A percentile compares a stretch with the other conserved stretches of the same genome.
These are phyloP conservation scores for Zanthoxylum bungeanum DNA, from an alignment of 345 rosid species.

Conservation along the genomic window DNA sequence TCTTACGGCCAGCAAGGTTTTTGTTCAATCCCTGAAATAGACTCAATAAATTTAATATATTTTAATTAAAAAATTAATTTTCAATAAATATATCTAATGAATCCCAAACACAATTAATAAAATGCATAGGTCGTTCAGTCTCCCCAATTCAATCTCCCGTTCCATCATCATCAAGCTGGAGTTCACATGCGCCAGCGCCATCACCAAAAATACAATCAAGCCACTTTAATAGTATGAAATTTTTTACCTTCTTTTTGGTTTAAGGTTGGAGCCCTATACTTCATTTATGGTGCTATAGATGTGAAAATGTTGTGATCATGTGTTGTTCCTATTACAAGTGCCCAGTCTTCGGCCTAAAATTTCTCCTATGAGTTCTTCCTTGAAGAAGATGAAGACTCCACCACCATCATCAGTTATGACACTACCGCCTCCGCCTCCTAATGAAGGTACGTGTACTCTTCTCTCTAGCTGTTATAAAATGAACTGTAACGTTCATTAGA, in stretches of 20 bases:
- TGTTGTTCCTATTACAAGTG: constrained; percentile 28
- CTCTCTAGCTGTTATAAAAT: neutral
- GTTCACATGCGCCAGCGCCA: constrained; percentile 36
- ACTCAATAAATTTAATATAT: neutral
- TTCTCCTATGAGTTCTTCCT: constrained; percentile 38
- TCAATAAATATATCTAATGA: too few species aligned
- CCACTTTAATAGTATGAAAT: constrained; percentile 32
- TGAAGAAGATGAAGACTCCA: constrained; percentile 41
- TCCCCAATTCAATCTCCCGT: constrained; percentile 31
- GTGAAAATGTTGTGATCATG: neutral
- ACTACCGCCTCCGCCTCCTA: constrained; percentile 72
- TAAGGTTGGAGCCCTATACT: constrained; percentile 4
- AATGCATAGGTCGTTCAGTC: constrained; percentile 30
- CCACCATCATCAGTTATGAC: constrained; percentile 39
- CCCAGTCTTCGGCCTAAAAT: constrained; percentile 36
- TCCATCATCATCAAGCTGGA: constrained; percentile 26
- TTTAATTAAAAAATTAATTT: too few species aligned
- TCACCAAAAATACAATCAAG: constrained; percentile 20
- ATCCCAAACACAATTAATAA: neutral
- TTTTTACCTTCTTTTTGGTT: constrained; percentile 7
- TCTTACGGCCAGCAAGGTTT: constrained; percentile 32
- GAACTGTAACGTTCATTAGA: neutral
- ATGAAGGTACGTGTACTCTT: constrained; percentile 32
- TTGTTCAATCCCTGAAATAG: neutral
- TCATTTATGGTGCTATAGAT: constrained; percentile 10